Evolutionary conservation across 1,284 basidiomycete genomes (phyloP).

Genomic region (Hemileia vastatrix): DNA sequence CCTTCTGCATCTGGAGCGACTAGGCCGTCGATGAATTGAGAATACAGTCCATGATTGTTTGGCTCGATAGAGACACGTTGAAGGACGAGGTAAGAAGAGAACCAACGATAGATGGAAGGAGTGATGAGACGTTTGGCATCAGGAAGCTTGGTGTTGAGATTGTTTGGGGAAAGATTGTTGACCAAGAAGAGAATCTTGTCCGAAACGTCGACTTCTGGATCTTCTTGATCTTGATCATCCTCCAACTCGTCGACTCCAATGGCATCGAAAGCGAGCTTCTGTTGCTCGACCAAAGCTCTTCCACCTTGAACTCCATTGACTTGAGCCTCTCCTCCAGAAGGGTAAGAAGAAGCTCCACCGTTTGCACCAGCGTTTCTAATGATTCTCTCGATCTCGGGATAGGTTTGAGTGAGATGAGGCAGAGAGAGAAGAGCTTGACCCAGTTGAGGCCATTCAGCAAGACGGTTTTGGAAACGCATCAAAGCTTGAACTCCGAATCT

Average conservation of each 20-base stretch:
- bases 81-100: constrained; percentile 92
- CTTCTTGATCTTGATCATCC: constrained; percentile 68
- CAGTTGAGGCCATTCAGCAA: constrained; percentile 86
- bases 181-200: constrained; percentile 96
- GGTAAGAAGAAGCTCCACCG: not conserved
- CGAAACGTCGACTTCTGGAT: too few species aligned
- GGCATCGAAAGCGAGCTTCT: not conserved
- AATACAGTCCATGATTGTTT: constrained; percentile 92
- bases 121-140: constrained; percentile 75
- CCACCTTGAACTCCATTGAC: constrained; percentile 44
- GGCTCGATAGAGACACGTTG: constrained; percentile 91
- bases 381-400: constrained; percentile 66
- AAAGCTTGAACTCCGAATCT: constrained; percentile 91
- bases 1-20: constrained; percentile 52
- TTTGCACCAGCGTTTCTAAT: constrained; percentile 54
- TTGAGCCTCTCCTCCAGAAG: not conserved
- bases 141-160: constrained; percentile 72
- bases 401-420: constrained; percentile 72
- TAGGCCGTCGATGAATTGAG: constrained; percentile 80
- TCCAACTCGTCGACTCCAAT: constrained; percentile 53
- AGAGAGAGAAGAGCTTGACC: constrained; percentile 82
- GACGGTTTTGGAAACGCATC: constrained; percentile 70
- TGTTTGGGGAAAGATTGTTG: constrained; percentile 91
- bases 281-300: constrained; percentile 45
- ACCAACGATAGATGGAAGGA: constrained; percentile 78